A percentile compares a stretch with the other conserved stretches of the same genome.
Evolutionary conservation across 106 monocot genomes (phyloP).

Genomic region (Alisma plantagoaquatica): DNA sequence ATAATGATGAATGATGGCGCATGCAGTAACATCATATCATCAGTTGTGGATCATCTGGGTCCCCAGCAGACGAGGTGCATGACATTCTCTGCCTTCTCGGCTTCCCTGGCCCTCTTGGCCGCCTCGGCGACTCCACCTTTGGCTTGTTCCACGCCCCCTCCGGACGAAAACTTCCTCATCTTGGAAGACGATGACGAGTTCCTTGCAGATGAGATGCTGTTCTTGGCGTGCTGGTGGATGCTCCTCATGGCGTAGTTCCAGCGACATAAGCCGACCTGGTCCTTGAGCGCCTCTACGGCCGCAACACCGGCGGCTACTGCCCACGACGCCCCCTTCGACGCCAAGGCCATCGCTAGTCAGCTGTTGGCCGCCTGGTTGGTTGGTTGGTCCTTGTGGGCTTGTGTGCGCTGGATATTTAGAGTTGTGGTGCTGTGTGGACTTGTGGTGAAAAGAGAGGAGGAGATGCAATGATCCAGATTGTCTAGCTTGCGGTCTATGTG

Average conservation of each 20-base stretch:
- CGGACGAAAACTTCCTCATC: neutral
- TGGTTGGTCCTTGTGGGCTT: too few species aligned
- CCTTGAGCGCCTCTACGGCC: constrained; percentile 36
- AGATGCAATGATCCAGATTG: too few species aligned
- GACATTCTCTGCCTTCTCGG: constrained; percentile 19
- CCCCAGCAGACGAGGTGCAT: constrained; percentile 24
- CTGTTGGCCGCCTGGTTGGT: too few species aligned
- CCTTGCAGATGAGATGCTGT: neutral
- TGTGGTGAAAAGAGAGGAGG: too few species aligned
- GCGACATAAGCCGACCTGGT: constrained; percentile 38
- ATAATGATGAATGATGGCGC: too few species aligned
- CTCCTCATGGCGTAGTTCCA: constrained; percentile 40
- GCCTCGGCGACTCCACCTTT: too few species aligned
- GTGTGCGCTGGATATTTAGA: too few species aligned
- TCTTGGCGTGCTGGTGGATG: constrained; percentile 11
- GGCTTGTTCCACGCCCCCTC: neutral
- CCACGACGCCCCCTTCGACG: constrained; percentile 12
- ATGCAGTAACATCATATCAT: neutral
- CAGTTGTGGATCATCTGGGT: neutral
- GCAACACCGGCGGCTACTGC: constrained; percentile 24
- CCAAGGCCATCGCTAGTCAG: too few species aligned
- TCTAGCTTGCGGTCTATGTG: too few species aligned
- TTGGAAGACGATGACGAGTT: neutral
- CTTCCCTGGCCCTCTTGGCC: constrained; percentile 1
- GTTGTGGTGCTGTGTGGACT: too few species aligned